Conservation (phyloP, 1,139 yeast species). For the Geotrichum phurueaensis region DNA sequence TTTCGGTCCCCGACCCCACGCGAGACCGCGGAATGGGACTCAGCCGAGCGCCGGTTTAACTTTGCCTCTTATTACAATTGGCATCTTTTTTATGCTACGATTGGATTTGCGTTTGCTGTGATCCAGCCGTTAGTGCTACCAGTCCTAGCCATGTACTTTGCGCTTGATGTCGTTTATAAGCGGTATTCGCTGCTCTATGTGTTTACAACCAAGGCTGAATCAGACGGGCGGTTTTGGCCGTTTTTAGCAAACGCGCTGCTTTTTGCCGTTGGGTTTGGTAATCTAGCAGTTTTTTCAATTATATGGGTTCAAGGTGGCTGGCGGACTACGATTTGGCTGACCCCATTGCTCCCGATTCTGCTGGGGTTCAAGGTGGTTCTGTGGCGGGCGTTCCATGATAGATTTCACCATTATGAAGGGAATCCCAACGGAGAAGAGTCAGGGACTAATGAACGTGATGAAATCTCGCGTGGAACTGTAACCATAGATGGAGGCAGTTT, state of each 20-base stretch:
- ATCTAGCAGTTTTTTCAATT: conserved; percentile 35
- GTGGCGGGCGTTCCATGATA: neutral
- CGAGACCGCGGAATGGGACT: conserved; percentile 33
- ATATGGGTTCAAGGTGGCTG: conserved; percentile 40
- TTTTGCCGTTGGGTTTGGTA: conserved; percentile 37
- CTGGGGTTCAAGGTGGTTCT: conserved; percentile 31
- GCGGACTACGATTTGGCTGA: conserved; percentile 32
- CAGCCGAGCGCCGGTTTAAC: conserved; percentile 35
- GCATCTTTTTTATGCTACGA: conserved; percentile 37
- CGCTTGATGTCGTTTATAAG: conserved; percentile 33
- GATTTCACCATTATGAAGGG: neutral
- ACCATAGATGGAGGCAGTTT: neutral
- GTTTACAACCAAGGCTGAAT: conserved; percentile 38
- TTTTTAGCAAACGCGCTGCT: conserved; percentile 34
- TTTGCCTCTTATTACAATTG: conserved; percentile 37
- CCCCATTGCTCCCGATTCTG: conserved; percentile 32
- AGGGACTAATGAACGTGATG: neutral
- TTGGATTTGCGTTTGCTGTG: conserved; percentile 38
- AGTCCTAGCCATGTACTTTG: conserved; percentile 33
- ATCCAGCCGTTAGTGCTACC: conserved; percentile 40
- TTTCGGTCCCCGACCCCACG: conserved; percentile 38
- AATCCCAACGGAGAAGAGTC: neutral
- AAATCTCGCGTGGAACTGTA: neutral
- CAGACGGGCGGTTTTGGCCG: conserved; percentile 40
- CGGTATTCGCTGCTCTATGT: conserved; percentile 38